Conservation (phyloP, 2,329 filamentous ascomycete genomes). For the Cryphonectria naterciae region DNA sequence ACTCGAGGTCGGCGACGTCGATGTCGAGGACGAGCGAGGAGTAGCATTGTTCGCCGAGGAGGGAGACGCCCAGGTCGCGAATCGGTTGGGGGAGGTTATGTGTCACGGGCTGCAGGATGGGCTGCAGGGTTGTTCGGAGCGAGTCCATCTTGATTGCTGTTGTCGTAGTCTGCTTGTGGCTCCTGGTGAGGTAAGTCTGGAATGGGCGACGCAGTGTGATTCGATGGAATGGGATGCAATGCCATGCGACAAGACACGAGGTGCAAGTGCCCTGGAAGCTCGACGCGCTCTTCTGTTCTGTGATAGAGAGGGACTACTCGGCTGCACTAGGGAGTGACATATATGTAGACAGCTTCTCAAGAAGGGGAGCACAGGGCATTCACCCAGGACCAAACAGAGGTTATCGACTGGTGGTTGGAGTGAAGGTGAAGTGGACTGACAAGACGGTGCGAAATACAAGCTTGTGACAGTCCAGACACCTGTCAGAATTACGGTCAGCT, state of each 20-base stretch:
- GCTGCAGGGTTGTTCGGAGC: conserved; percentile 64
- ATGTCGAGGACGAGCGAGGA: conserved; percentile 82
- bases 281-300: not conserved
- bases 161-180: not conserved
- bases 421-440: not conserved
- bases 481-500: conserved; percentile 5
- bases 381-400: not conserved
- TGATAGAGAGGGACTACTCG: not conserved
- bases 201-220: not conserved
- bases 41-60: conserved; percentile 87
- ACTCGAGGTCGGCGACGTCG: conserved; percentile 74
- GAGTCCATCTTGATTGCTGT: conserved; percentile 57
- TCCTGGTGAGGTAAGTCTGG: not conserved
- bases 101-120: conserved; percentile 73
- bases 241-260: not conserved
- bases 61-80: conserved; percentile 72
- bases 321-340: not conserved
- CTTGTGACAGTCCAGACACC: conserved; percentile 17
- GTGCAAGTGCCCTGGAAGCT: too few relatives aligned
- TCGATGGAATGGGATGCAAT: not conserved
- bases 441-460: not conserved
- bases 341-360: not conserved
- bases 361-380: not conserved
- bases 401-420: not conserved
- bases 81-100: conserved; percentile 75